Percentiles rank a stretch among this genome's conserved stretches.
These are phyloP conservation scores for Pyrenochaeta sp. DNA, from an alignment of 2,329 filamentous ascomycete species.

Conservation along the genomic window DNA sequence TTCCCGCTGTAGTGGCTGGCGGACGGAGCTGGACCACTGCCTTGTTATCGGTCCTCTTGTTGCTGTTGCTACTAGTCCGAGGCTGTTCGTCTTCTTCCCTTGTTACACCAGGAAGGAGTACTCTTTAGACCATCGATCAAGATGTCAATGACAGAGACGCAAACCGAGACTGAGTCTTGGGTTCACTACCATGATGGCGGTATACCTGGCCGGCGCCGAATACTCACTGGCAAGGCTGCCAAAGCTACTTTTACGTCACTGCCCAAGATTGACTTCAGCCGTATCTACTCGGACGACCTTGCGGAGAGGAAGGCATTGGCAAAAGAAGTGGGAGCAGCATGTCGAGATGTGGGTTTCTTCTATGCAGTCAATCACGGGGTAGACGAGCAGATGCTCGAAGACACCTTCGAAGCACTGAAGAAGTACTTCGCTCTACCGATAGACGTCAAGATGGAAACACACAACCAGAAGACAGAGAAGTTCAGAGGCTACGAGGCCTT, in stretches of 20 bases:
- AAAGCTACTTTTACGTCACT: constrained; percentile 34
- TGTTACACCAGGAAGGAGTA: too few relatives aligned
- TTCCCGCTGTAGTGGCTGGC: constrained; percentile 2
- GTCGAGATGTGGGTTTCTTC: constrained; percentile 44
- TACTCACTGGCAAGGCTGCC: constrained; percentile 33
- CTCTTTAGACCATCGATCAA: too few relatives aligned
- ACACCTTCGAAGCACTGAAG: constrained; percentile 38
- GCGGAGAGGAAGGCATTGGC: constrained; percentile 35
- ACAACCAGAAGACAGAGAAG: constrained; percentile 44
- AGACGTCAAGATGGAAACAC: constrained; percentile 47
- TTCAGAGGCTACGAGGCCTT: constrained; percentile 48
- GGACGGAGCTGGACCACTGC: too few relatives aligned
- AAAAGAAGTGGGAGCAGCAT: constrained; percentile 41
- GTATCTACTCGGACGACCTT: constrained; percentile 35
- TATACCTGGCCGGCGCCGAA: constrained; percentile 31
- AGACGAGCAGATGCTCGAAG: constrained; percentile 31
- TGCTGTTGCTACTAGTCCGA: neutral
- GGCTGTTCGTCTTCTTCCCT: too few relatives aligned
- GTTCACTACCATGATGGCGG: constrained; percentile 44
- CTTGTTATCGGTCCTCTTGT: neutral
- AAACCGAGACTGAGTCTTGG: constrained; percentile 22
- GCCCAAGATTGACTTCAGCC: constrained; percentile 40
- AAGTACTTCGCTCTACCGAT: constrained; percentile 40
- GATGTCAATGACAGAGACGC: constrained; percentile 20
- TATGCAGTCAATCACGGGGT: constrained; percentile 44